Evolutionary conservation across 139 green algal genomes (phyloP).

Genomic region (Astrephomene gubernaculifera): DNA sequence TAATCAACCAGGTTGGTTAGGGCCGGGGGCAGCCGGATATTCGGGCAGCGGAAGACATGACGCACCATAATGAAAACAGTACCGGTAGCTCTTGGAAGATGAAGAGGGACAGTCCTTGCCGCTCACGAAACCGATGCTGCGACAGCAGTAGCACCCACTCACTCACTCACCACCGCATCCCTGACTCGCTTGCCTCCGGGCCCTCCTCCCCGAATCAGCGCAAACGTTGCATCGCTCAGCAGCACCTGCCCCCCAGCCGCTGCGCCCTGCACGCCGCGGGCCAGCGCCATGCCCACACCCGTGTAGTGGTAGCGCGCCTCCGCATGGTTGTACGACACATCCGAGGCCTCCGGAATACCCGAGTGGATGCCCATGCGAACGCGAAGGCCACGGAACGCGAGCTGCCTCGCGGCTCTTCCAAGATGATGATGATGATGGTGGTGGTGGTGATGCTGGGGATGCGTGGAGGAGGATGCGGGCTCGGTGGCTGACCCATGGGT

Average conservation of each 20-base stretch:
- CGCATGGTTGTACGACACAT: constrained; percentile 17
- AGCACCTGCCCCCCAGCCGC: constrained; percentile 19
- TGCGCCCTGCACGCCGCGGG: not conserved
- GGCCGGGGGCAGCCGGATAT: no score
- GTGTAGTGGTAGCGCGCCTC: constrained; percentile 17
- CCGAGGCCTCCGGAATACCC: not conserved
- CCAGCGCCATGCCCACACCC: not conserved
- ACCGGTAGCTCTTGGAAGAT: no score
- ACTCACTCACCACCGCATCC: not conserved
- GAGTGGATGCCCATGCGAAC: constrained; percentile 7
- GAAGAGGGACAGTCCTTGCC: no score
- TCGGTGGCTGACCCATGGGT: no score
- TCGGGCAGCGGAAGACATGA: no score
- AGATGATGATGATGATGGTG: not conserved
- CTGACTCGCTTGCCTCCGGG: not conserved
- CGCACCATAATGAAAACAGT: no score
- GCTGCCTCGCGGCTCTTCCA: not conserved
- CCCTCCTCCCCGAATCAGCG: not conserved
- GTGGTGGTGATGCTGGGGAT: not conserved
- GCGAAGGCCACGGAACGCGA: not conserved
- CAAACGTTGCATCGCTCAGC: constrained; percentile 14
- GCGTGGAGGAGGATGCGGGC: no score
- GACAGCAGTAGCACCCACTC: no score
- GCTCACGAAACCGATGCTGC: no score
- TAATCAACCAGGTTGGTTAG: no score